phyloP scores from a whole-genome alignment of 441 rosid species.

The Corymbia citriodora region DNA sequence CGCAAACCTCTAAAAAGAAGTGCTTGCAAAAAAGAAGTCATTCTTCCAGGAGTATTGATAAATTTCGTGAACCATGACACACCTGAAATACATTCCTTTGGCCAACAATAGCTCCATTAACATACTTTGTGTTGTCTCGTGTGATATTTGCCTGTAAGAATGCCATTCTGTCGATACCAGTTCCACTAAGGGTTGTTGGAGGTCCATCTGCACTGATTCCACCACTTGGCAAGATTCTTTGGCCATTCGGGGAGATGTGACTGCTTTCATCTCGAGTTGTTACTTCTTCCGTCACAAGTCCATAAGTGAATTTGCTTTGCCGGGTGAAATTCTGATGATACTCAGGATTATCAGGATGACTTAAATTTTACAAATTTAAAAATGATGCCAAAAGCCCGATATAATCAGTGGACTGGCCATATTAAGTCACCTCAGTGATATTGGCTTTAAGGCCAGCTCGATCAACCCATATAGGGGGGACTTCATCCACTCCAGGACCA shows the following conservation, averaged over 20 bases:
- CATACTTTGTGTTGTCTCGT: constrained; percentile 86
- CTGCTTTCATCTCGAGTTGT: constrained; percentile 97
- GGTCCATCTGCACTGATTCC: constrained; percentile 99
- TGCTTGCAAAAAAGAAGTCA: neutral
- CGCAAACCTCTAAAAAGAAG: neutral
- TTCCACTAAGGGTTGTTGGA: constrained; percentile 97
- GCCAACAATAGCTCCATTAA: constrained; percentile 96
- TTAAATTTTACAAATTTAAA: neutral
- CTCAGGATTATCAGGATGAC: constrained; percentile 3
- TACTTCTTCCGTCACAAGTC: constrained; percentile 97
- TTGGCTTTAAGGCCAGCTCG: constrained; percentile 90
- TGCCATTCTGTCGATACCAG: constrained; percentile 87
- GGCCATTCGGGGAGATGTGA: constrained; percentile 79
- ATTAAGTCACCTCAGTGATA: constrained; percentile 75
- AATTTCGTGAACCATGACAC: neutral
- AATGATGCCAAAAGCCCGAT: neutral
- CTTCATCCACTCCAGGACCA: constrained; percentile 96
- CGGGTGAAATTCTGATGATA: constrained; percentile 83
- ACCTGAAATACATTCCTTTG: constrained; percentile 95
- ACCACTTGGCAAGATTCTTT: constrained; percentile 88
- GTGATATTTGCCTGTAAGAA: constrained; percentile 93
- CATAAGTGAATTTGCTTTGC: constrained; percentile 97
- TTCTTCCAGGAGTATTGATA: neutral
- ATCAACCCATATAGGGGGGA: constrained; percentile 98
- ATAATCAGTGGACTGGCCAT: neutral